Conservation (phyloP, 1,139 yeast species). For the Blastobotrys indianensis region DNA sequence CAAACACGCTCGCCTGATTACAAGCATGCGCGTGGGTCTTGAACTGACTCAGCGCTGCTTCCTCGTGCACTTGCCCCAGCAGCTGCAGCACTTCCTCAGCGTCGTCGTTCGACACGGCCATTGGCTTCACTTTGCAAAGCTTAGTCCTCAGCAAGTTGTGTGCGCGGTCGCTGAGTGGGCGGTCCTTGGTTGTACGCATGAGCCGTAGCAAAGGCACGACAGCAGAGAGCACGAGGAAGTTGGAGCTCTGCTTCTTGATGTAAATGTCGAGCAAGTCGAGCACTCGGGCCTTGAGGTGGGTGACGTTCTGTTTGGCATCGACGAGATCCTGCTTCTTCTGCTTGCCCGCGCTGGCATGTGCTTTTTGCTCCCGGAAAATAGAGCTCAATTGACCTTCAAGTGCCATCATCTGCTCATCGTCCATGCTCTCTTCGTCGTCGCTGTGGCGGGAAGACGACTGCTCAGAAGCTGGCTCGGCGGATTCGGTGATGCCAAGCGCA, state of each 20-base stretch:
- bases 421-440: slow-evolving; percentile 76
- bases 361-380: slow-evolving; percentile 65
- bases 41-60: slow-evolving; percentile 42
- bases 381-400: slow-evolving; percentile 78
- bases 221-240: slow-evolving; percentile 40
- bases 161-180: slow-evolving; percentile 64
- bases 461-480: slow-evolving; percentile 9
- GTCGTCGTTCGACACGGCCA: slow-evolving; percentile 19
- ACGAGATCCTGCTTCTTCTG: slow-evolving; percentile 39
- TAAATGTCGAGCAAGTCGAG: slow-evolving; percentile 70
- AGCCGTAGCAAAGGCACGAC: slow-evolving; percentile 57
- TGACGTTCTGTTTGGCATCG: slow-evolving; percentile 78
- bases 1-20: slow-evolving; percentile 55
- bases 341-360: slow-evolving; percentile 21
- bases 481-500: slow-evolving; percentile 36
- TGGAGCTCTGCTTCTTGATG: slow-evolving; percentile 43
- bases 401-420: slow-evolving; percentile 96
- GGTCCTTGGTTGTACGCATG: slow-evolving; percentile 63
- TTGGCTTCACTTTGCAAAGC: slow-evolving; percentile 48
- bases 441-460: slow-evolving; percentile 39
- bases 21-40: slow-evolving; percentile 51
- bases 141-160: slow-evolving; percentile 62
- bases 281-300: slow-evolving; percentile 70
- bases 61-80: slow-evolving; percentile 35
- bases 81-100: slow-evolving; percentile 17